Conservation (phyloP, 768 basidiomycete species). For the Pisolithus tinctorius region DNA sequence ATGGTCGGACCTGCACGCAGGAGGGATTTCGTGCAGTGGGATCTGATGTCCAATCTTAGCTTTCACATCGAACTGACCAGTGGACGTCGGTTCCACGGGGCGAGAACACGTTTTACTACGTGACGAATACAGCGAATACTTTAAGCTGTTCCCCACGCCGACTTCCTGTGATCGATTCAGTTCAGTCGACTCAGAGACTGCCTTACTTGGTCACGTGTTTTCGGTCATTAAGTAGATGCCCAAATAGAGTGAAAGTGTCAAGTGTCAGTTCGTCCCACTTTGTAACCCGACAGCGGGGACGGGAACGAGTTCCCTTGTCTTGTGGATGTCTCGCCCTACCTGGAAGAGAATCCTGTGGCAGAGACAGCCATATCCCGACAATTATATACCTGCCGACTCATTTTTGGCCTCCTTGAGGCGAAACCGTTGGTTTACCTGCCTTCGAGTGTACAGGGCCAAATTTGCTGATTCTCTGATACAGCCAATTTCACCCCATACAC, state of each 20-base stretch:
- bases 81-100: conserved; percentile 20
- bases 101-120: conserved; percentile 29
- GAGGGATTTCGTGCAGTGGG: conserved; percentile 23
- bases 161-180: conserved; percentile 10
- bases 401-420: conserved; percentile 75
- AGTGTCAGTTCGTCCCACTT: neutral
- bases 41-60: conserved; percentile 13
- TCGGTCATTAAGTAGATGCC: too few relatives aligned
- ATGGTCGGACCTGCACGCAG: conserved; percentile 15
- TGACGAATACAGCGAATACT: conserved; percentile 2
- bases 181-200: neutral
- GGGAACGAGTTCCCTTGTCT: neutral
- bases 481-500: conserved; percentile 78
- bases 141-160: too few relatives aligned
- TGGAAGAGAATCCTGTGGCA: conserved; percentile 84
- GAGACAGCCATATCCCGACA: conserved; percentile 70
- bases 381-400: conserved; percentile 66
- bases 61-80: conserved; percentile 12
- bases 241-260: neutral
- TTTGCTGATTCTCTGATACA: conserved; percentile 24
- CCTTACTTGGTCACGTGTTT: conserved; percentile 9
- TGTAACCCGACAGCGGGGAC: neutral
- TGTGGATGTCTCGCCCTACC: conserved; percentile 16
- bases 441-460: conserved; percentile 1
- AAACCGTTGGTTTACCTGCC: conserved; percentile 53